Conservation (phyloP, 73 alveolate genomes). For the Paramecium biaurelia region DNA sequence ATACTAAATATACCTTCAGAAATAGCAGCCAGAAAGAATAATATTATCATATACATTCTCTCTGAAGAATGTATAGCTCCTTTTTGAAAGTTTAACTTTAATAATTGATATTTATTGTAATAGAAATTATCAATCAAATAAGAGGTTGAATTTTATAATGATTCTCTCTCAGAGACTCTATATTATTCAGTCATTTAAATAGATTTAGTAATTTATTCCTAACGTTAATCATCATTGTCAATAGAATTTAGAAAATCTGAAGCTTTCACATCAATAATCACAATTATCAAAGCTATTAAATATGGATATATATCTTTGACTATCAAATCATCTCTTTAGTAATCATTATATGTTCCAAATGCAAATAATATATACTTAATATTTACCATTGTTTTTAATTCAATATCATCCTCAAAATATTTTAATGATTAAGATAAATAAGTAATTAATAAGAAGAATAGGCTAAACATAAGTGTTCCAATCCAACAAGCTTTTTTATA, state of each 20-base stretch:
- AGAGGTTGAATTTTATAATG: not conserved
- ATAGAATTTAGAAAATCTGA: not conserved
- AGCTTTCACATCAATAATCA: not conserved
- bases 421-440: not conserved
- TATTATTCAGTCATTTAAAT: not conserved
- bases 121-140: slow-evolving; percentile 38
- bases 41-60: not conserved
- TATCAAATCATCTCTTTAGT: not conserved
- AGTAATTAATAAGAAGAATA: not conserved
- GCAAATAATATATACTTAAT: slow-evolving; percentile 8
- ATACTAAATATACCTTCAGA: slow-evolving; percentile 24
- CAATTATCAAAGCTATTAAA: not conserved
- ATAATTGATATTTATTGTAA: not conserved
- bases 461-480: not conserved
- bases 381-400: not conserved
- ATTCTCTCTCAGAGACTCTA: not conserved
- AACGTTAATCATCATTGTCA: not conserved
- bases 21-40: slow-evolving; percentile 24
- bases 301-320: not conserved
- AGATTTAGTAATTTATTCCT: not conserved
- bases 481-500: not conserved
- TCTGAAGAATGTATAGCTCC: not conserved
- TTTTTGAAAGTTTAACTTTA: not conserved
- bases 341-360: slow-evolving; percentile 23
- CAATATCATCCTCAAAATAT: not conserved